Evolutionary conservation across 805 yeast genomes (phyloP), one percentile per base, ranked within the genome.

Genomic region (Schwanniomyces polymorphus): DNA sequence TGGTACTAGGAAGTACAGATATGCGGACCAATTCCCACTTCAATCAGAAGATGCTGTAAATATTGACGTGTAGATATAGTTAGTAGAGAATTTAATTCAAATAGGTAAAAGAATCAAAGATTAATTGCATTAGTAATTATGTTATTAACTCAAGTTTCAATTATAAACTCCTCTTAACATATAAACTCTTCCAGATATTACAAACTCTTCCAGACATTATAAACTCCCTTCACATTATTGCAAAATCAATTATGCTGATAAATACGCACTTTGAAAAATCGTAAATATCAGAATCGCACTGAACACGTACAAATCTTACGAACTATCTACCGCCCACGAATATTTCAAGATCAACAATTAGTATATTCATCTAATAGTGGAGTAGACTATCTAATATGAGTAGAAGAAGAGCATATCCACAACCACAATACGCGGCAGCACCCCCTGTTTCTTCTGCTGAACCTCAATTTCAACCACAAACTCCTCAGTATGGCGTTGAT

Each of bases 321-420:
- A 37, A 37, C 39, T 21, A 25, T 21, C 21, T 18, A 34, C 11
- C 35, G 35, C 35, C 35, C 35, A 31, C 17, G 14, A 31, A 31
- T 31, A 31, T 31, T 31, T 31, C 35, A 31, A 31, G 34, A n/a
- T 29, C 35, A 31, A 31, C 21, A 31, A 14, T 4, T 14, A 31
- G 35, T 16, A 31, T 10, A 31, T 14, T 16, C 35, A 31, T 31
- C 14, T 16, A 31, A 31, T 31, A 31, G 35, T 31, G 35, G 18
- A 31, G 12, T 16, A 31, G 2, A 31, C 21, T 31, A 14, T 31
- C 35, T 21, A 31, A 31, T 31, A 31, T 74, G 42, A 55, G 65
- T 47, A 70, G 69, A 63, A 72, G 77, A 70, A 73, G 78, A 69
- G 75, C 75, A 37, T 72, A 72, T 55, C 78, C 78, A 56, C 72